Evolutionary conservation across 441 rosid genomes (phyloP), one percentile per base, ranked within the genome.

Genomic region (Arabidopsis hybrid): DNA sequence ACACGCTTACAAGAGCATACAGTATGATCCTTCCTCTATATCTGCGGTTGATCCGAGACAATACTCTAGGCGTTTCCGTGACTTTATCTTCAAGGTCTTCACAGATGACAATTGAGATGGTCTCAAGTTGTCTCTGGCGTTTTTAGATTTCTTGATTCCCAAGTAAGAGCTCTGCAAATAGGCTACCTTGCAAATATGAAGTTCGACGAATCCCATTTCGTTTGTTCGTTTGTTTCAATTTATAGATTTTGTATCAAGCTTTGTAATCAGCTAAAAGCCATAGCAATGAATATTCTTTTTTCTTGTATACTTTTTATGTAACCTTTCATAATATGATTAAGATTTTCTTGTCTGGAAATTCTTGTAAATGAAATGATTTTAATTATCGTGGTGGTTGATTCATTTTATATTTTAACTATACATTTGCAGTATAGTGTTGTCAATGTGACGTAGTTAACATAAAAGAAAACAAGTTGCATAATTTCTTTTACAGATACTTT

Each of bases 11-110:
- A 89, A 89, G 74, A 84, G 91, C 16, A 78, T 89, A 58, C 93
- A 89, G 8, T 87, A 87, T 32, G 90, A 89, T 69, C 88, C 88
- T 17, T 76, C 85, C 34, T 87, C 91, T 1, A 89, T 89, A 29
- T 89, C 91, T 21, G 91, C 93, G 0, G 93, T 85, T 45, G 91
- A 89, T 75, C 93, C 93, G 3, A 87, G 79, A 76, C 86, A 81
- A 42, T 89, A 89, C 56, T 87, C 93, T 0, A 87, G 81, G 65
- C 87, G 93, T 17, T 89, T 89, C 63, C 86, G 88, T 5, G 93
- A 89, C 60, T 89, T 87, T 65, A 81, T 87, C 60, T 84, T 83
- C 75, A 87, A 79, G 71, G 83, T 84, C 57, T 87, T 89, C 12
- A 78, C 80, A 39, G 90, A 87, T 59, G 91, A 70, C 57, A 76